phyloP scores from a whole-genome alignment of 2,329 filamentous ascomycete species.

The Ramularia endophylla region DNA sequence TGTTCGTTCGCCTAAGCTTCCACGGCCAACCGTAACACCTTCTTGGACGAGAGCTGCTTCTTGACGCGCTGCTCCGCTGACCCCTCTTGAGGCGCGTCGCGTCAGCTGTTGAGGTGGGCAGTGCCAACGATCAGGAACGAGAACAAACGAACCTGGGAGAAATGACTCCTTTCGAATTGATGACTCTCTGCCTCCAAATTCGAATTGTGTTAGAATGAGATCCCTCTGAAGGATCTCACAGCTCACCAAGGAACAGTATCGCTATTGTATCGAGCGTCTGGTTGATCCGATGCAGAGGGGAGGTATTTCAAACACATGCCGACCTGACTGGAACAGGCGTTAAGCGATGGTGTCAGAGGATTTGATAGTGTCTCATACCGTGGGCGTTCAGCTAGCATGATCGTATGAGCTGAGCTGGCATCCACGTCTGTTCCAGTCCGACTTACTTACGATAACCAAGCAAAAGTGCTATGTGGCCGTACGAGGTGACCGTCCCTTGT shows the following conservation, averaged over 20 bases:
- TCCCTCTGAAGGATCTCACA: no score
- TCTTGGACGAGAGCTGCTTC: constrained; percentile 42
- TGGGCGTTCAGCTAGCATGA: constrained; percentile 29
- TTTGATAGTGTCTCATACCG: constrained; percentile 10
- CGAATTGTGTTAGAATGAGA: no score
- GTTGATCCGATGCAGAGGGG: constrained; percentile 43
- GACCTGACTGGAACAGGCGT: constrained; percentile 57
- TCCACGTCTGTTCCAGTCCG: not conserved
- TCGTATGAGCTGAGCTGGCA: constrained; percentile 5
- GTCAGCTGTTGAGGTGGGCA: no score
- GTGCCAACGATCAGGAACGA: constrained; percentile 2
- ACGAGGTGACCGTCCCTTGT: constrained; percentile 74
- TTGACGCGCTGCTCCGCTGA: constrained; percentile 41
- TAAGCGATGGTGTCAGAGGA: constrained; percentile 5
- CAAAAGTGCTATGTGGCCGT: constrained; percentile 71
- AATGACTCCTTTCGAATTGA: constrained; percentile 80
- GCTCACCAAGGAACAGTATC: constrained; percentile 70
- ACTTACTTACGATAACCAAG: constrained; percentile 59
- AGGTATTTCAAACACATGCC: constrained; percentile 87
- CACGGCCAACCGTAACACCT: constrained; percentile 42
- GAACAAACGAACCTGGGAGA: constrained; percentile 62
- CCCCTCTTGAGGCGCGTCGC: constrained; percentile 27
- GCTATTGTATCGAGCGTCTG: constrained; percentile 56
- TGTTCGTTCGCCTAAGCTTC: constrained; percentile 42
- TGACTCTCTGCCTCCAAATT: constrained; percentile 67